These are phyloP conservation scores for Calonectria fujianensis DNA, from an alignment of 2,329 filamentous ascomycete genomes.

Conservation along the genomic window DNA sequence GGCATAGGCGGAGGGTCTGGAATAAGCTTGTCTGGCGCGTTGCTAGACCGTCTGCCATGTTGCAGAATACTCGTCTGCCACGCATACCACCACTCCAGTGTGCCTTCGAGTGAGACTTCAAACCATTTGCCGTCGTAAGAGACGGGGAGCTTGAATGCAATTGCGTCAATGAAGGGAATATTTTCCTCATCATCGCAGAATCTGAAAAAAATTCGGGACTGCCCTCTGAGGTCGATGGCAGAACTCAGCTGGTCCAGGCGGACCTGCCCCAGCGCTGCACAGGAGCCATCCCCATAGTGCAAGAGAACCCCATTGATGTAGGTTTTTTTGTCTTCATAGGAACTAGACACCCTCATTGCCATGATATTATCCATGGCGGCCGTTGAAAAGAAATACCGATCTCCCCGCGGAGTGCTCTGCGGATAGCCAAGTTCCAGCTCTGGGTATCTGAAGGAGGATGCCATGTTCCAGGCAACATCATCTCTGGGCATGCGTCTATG, in stretches of 20 bases:
- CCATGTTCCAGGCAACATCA: no score
- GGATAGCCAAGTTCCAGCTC: neutral
- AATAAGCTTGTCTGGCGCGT: no score
- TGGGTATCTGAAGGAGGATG: neutral
- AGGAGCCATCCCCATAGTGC: neutral
- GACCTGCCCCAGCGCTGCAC: neutral
- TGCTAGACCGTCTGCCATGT: neutral
- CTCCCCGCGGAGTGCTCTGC: neutral
- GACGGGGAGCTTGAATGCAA: neutral
- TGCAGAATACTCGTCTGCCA: neutral
- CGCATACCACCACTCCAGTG: neutral
- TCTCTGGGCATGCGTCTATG: neutral
- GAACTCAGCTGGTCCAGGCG: neutral
- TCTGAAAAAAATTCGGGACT: neutral
- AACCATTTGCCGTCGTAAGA: neutral
- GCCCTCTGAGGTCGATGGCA: neutral
- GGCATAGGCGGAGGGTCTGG: no score
- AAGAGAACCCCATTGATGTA: neutral
- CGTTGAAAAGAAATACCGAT: neutral
- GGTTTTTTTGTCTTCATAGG: neutral
- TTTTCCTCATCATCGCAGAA: neutral
- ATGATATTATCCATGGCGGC: neutral
- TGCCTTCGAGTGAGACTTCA: neutral
- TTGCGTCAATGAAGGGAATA: neutral
- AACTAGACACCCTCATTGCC: neutral